A percentile compares a stretch with the other conserved stretches of the same genome.
Evolutionary conservation across 1,284 basidiomycete species (phyloP).

Genomic region (Neolentinus lepideus): DNA sequence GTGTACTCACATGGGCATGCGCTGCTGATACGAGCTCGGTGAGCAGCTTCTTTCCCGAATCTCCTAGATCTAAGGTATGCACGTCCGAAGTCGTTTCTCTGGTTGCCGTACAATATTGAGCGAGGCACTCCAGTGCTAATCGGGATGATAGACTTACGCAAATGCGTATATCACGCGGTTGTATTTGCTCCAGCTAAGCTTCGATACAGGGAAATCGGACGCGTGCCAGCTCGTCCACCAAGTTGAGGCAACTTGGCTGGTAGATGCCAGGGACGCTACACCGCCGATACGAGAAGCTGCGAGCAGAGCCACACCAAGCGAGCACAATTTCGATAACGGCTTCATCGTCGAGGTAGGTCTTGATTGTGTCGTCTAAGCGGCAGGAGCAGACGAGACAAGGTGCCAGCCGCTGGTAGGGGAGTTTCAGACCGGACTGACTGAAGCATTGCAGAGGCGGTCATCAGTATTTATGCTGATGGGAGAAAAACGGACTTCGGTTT

Average conservation of each 20-base stretch:
- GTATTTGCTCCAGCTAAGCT: slow-evolving; percentile 42
- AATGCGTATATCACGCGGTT: slow-evolving; percentile 43
- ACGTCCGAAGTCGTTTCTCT: slow-evolving; percentile 2
- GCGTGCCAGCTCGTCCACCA: slow-evolving; percentile 42
- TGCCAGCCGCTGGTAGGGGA: too few relatives aligned
- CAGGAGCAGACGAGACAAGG: too few relatives aligned
- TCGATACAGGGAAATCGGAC: slow-evolving; percentile 30
- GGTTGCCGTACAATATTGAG: slow-evolving; percentile 2
- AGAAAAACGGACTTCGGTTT: too few relatives aligned
- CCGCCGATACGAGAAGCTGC: neutral
- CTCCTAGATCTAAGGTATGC: neutral
- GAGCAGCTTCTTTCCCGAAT: neutral
- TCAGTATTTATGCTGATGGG: too few relatives aligned
- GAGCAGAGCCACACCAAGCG: neutral
- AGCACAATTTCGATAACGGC: neutral
- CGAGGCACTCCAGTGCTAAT: neutral
- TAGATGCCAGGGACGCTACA: neutral
- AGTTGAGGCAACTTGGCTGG: slow-evolving; percentile 22
- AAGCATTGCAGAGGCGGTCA: too few relatives aligned
- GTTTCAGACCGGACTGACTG: too few relatives aligned
- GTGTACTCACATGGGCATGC: slow-evolving; percentile 16
- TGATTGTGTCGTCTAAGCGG: too few relatives aligned
- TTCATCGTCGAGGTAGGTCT: too few relatives aligned
- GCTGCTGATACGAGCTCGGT: slow-evolving; percentile 20
- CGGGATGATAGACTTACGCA: slow-evolving; percentile 13